Conservation (phyloP, 306 rosid species). For the Echinosophora koreensis region DNA sequence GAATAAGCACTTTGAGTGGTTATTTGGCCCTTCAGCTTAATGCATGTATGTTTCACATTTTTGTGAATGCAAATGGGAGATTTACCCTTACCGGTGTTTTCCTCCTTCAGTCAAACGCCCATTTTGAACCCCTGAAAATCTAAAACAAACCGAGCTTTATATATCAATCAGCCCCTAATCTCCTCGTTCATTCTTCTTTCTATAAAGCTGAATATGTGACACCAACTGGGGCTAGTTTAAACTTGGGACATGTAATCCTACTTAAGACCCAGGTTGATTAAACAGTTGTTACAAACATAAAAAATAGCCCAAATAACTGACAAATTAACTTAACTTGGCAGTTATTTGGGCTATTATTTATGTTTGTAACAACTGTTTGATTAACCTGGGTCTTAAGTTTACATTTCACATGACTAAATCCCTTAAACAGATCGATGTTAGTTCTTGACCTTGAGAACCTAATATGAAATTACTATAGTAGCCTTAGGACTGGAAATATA, state of each 20-base stretch:
- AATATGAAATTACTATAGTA: background rate
- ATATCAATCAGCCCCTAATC: constrained; percentile 7
- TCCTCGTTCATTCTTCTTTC: background rate
- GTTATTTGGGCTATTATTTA: background rate
- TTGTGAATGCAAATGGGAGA: no score
- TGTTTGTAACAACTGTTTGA: background rate
- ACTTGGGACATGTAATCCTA: no score
- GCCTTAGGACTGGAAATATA: background rate
- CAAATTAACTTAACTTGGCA: constrained; percentile 3
- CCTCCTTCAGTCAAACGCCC: no score
- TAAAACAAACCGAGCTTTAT: no score
- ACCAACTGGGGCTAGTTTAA: constrained; percentile 1
- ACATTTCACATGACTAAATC: background rate
- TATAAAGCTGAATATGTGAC: constrained; percentile 23
- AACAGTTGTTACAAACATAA: background rate
- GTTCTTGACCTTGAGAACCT: background rate
- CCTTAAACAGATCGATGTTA: background rate
- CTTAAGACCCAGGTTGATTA: background rate
- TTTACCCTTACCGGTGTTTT: no score
- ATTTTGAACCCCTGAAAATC: no score
- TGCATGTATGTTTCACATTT: no score
- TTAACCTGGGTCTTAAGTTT: background rate
- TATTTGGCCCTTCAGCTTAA: constrained; percentile 12
- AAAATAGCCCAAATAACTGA: background rate
- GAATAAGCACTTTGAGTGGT: constrained; percentile 34